phyloP scores from a whole-genome alignment of 176 grass and related monocot species.

The Zizania latifolia region DNA sequence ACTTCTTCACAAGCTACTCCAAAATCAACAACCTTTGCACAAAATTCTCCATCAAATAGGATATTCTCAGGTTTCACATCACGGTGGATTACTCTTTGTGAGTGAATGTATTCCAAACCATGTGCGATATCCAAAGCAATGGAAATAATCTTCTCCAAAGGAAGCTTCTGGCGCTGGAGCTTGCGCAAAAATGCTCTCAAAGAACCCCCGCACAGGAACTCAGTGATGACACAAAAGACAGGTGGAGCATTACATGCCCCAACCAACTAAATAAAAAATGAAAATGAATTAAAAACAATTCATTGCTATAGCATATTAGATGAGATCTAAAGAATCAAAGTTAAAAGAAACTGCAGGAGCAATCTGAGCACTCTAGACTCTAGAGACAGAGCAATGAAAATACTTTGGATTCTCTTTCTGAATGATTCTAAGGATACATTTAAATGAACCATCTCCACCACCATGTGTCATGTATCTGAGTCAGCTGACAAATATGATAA shows the following conservation, averaged over 20 bases:
- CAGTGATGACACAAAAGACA: slow-evolving; percentile 87
- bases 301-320: background rate
- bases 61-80: slow-evolving; percentile 98
- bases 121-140: slow-evolving; percentile 63
- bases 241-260: slow-evolving; percentile 72
- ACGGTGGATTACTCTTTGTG: slow-evolving; percentile 79
- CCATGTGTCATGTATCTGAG: background rate
- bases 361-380: no score
- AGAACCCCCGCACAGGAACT: slow-evolving; percentile 77
- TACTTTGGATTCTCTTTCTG: background rate
- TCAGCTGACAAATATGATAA: slow-evolving; percentile 2
- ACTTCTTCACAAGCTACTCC: slow-evolving; percentile 81
- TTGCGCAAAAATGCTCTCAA: slow-evolving; percentile 83
- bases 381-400: background rate
- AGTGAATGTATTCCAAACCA: slow-evolving; percentile 91
- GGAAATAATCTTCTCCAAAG: slow-evolving; percentile 55
- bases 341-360: background rate
- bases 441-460: background rate
- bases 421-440: background rate
- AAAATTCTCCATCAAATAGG: slow-evolving; percentile 73
- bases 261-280: slow-evolving; percentile 49
- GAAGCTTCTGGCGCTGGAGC: slow-evolving; percentile 47
- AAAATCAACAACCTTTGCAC: slow-evolving; percentile 86
- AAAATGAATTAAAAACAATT: background rate
- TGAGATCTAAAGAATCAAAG: background rate